A percentile compares a stretch with the other conserved stretches of the same genome.
Evolutionary conservation across 176 grass and related monocot genomes (phyloP).

Genomic region (maize (Zea mays)): Zm-B73-REFERENCE-NAM-5.0 NC_050103.1:164553001-164553500

Average conservation of each 20-base stretch:
- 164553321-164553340: conserved; percentile 80
- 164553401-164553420: conserved; percentile 67
- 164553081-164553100: too few relatives aligned
- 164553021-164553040: too few relatives aligned
- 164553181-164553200: not conserved
- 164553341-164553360: conserved; percentile 81
- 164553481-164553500: conserved; percentile 74
- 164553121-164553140: too few relatives aligned
- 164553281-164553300: not conserved
- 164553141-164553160: too few relatives aligned
- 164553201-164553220: conserved; percentile 32
- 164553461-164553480: conserved; percentile 22
- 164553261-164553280: too few relatives aligned
- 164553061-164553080: too few relatives aligned
- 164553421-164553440: not conserved
- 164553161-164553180: too few relatives aligned
- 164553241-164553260: too few relatives aligned
- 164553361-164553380: conserved; percentile 64
- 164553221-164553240: not conserved
- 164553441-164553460: not conserved
- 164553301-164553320: conserved; percentile 63
- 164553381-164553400: conserved; percentile 85
- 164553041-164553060: too few relatives aligned
- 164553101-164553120: too few relatives aligned
- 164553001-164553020: too few relatives aligned